Base-by-base conservation (phyloP, 768 basidiomycete species). In the Cystofilobasidium capitatum region DNA sequence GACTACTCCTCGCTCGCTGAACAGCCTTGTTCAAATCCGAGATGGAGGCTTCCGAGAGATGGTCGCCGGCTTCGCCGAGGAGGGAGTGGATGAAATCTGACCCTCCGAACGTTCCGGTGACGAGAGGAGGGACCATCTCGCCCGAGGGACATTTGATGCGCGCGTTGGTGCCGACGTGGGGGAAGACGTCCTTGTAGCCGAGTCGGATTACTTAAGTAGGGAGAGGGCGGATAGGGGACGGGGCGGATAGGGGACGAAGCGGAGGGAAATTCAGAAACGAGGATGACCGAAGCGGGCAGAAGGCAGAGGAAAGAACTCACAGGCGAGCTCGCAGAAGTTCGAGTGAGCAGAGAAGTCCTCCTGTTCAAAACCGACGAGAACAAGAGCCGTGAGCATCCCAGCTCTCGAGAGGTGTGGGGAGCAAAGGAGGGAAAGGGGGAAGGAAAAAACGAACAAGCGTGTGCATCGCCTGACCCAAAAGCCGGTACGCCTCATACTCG, bases 271-370 rank as follows among this genome's bases (percentile, higher is more conserved):
- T 20, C 33, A 10, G 47, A 45, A 45, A 45, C 6, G 6, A 45
- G 4, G 44, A 45, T n/a, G n/a, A n/a, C n/a, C n/a, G 29, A 17
- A 36, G 35, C 26, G 9, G 12, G 45, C 22, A 35, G n/a, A 12
- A 42, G 35, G 40, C 57, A 4, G 29, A 7, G 24, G 36, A 37
- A 12, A 29, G 44, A 26, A 49, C 47, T 22, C 47, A 49, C 47
- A 33, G 37, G 73, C 72, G 13, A 94, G 80, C 76, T 91, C 88
- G 76, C 86, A 86, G 83, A 86, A 89, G 77, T 90, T 81, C 7
- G 75, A 75, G 75, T 96, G 92, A 0, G 91, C 89, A 3, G 89
- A 79, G 75, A 88, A 92, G 74, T 96, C 90, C 74, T 92, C 90
- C 7, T 88, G 81, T n/a, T n/a, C n/a, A n/a, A n/a, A n/a, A n/a